Conservation (phyloP, 108 stramenopile genomes). For the Pelagomonas calceolata region DNA sequence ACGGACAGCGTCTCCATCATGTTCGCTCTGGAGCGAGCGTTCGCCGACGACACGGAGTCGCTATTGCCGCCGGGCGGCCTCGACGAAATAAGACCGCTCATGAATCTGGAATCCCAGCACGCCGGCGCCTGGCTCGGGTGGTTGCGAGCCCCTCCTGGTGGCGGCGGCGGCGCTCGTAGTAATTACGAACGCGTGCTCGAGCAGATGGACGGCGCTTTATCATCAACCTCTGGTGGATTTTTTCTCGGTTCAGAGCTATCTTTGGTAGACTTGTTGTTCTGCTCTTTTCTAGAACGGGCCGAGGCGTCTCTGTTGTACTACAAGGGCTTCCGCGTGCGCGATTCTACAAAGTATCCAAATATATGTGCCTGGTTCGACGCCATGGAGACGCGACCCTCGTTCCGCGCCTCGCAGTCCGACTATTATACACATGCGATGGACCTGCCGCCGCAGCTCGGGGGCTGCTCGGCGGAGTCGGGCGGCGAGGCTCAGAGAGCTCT, state of each 20-base stretch:
- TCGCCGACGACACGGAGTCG: constrained; percentile 12
- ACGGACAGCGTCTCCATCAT: constrained; percentile 36
- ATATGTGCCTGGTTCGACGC: constrained; percentile 83
- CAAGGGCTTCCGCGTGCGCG: constrained; percentile 74
- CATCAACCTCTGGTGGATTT: constrained; percentile 50
- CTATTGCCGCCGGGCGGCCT: constrained; percentile 4
- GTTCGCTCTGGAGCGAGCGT: constrained; percentile 15
- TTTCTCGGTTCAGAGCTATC: constrained; percentile 60
- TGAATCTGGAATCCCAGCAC: constrained; percentile 62
- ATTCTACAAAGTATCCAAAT: constrained; percentile 49
- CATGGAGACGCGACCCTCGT: constrained; percentile 56
- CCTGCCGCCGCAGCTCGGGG: constrained; percentile 85
- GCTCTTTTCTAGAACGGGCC: constrained; percentile 77
- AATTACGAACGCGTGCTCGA: constrained; percentile 46
- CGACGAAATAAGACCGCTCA: neutral
- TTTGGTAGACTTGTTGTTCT: constrained; percentile 69
- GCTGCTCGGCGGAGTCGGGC: constrained; percentile 55
- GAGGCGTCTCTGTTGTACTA: constrained; percentile 68
- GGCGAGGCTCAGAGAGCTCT: constrained; percentile 48
- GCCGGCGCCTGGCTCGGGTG: constrained; percentile 80
- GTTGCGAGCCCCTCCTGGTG: constrained; percentile 43
- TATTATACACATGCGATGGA: constrained; percentile 87
- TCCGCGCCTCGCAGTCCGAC: constrained; percentile 61
- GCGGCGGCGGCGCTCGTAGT: constrained; percentile 26
- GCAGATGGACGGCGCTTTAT: constrained; percentile 56